Percentiles rank a stretch among this genome's conserved stretches.
Evolutionary conservation across 78 protist species (phyloP).

Genomic region (Capsaspora owczarzaki): DNA sequence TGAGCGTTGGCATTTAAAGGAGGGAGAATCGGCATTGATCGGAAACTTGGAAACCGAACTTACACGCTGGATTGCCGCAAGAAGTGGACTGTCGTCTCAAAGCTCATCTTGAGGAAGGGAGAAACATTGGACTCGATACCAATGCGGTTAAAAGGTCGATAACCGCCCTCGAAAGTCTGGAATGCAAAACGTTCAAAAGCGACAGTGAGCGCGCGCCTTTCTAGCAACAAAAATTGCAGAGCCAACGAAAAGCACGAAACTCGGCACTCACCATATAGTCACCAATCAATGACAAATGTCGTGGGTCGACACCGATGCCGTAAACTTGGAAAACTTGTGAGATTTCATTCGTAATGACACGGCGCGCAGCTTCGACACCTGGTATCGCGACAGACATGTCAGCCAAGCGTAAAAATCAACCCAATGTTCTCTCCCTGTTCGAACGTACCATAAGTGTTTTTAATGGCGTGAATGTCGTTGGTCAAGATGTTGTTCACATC

Average conservation of each 20-base stretch:
- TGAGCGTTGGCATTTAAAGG: too few relatives aligned
- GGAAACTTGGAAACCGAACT: not conserved
- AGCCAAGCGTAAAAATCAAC: not conserved
- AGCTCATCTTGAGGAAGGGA: slow-evolving; percentile 65
- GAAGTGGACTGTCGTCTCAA: slow-evolving; percentile 71
- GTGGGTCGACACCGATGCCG: slow-evolving; percentile 89
- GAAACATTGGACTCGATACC: slow-evolving; percentile 43
- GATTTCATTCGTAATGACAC: slow-evolving; percentile 70
- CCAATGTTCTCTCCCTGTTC: not conserved
- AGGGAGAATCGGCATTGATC: not conserved
- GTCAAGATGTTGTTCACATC: slow-evolving; percentile 45
- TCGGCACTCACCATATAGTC: slow-evolving; percentile 73
- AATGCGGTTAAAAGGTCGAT: slow-evolving; percentile 48
- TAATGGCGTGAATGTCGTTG: slow-evolving; percentile 51
- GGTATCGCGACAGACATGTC: not conserved
- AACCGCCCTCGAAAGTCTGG: slow-evolving; percentile 51
- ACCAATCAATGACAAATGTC: slow-evolving; percentile 90
- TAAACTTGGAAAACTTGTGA: slow-evolving; percentile 81
- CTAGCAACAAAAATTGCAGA: not conserved
- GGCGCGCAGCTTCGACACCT: slow-evolving; percentile 80
- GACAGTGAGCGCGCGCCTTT: not conserved
- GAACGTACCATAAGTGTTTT: slow-evolving; percentile 48
- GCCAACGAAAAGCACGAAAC: not conserved
- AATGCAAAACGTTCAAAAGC: not conserved
- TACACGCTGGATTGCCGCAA: not conserved